Percentiles rank a stretch among this genome's conserved stretches.
These are phyloP conservation scores for Cucurbita moschata DNA, from an alignment of 306 rosid genomes.

Conservation along the genomic window DNA sequence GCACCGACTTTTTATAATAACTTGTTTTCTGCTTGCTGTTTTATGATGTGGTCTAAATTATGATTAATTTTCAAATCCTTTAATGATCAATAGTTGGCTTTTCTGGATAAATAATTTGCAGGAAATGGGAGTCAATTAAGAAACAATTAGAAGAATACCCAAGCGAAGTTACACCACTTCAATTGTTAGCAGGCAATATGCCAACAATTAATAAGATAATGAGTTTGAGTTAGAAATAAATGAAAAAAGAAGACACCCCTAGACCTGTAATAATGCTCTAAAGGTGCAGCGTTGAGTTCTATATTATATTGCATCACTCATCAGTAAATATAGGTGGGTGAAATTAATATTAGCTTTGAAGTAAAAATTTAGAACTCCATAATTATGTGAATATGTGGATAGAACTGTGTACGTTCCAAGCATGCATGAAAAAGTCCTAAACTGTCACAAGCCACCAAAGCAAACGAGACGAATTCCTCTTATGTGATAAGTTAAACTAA, in stretches of 20 bases:
- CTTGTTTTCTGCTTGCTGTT: neutral
- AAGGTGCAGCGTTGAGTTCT: neutral
- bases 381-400: neutral
- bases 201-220: neutral
- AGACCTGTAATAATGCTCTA: neutral
- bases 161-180: neutral
- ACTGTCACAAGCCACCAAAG: neutral
- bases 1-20: neutral
- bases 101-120: neutral
- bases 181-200: neutral
- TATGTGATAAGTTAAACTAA: neutral
- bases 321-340: neutral
- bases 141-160: neutral
- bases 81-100: neutral
- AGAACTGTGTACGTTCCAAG: neutral
- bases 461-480: neutral
- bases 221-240: neutral
- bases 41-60: neutral
- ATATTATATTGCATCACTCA: neutral
- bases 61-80: neutral
- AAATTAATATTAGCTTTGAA: neutral
- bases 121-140: neutral
- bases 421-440: neutral
- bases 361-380: neutral
- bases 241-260: neutral